Conservation (phyloP, 1,139 yeast species). For the Meyerozyma smithsonii region DNA sequence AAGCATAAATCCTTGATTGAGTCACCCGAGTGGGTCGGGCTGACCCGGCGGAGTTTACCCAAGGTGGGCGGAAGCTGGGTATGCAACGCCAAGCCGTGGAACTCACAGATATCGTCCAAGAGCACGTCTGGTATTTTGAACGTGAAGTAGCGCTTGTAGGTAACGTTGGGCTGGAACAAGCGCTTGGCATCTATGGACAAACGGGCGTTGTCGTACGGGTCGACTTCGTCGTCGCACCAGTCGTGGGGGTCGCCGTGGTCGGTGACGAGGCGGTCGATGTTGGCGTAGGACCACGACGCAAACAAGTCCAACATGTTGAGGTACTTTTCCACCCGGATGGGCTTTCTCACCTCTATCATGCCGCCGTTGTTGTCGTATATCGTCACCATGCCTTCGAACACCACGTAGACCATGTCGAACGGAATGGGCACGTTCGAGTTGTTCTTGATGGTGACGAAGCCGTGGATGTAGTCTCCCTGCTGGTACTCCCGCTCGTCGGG, state of each 20-base stretch:
- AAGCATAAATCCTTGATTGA: constrained; percentile 32
- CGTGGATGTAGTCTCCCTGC: constrained; percentile 33
- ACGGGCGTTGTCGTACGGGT: constrained; percentile 36
- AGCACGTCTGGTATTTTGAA: constrained; percentile 37
- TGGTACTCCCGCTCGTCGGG: constrained; percentile 22
- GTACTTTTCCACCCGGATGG: constrained; percentile 20
- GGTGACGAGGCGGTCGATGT: constrained; percentile 39
- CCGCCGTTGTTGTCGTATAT: constrained; percentile 23
- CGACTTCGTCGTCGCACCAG: constrained; percentile 47
- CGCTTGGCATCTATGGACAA: constrained; percentile 29
- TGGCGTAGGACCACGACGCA: constrained; percentile 46
- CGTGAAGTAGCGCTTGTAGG: constrained; percentile 38
- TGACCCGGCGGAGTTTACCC: constrained; percentile 23
- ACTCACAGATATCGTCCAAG: constrained; percentile 35
- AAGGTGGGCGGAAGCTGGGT: constrained; percentile 36
- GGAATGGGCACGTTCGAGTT: constrained; percentile 20
- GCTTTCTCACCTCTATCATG: constrained; percentile 24
- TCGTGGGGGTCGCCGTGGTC: constrained; percentile 47
- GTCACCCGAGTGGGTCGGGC: constrained; percentile 10
- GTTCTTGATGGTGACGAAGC: constrained; percentile 27
- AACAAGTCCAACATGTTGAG: constrained; percentile 43
- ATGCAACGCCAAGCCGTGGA: constrained; percentile 30
- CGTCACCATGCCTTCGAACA: constrained; percentile 29
- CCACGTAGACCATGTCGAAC: constrained; percentile 34
- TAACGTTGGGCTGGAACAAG: constrained; percentile 25